Base-by-base conservation (phyloP, 78 protist genomes). In the Dictyostelium capitatum region DNA sequence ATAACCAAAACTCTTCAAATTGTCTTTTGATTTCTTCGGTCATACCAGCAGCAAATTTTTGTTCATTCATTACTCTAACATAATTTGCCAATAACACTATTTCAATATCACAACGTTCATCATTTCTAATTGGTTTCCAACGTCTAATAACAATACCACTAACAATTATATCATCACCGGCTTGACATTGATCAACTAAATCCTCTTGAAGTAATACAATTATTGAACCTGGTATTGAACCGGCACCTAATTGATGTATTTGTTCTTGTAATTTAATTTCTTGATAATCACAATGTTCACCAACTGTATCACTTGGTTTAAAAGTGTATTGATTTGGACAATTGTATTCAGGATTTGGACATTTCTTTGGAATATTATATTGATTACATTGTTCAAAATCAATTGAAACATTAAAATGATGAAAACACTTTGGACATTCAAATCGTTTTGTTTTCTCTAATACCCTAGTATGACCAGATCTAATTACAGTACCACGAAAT, bases 101-200 rank as follows among this genome's bases (percentile, higher is more conserved):
- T 72, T 98, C 99, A 0, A 97, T 46, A n/a, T 91, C 96, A 65
- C 96, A 89, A 41, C 95, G 82, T n/a, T 67, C 93, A 11, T 92
- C 95, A 17, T 12, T 30, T 59, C 9, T 32, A 15, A 89, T 37
- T 20, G 95, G 41, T 43, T 14, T 41, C 98, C 98, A 97, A 11
- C 98, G 83, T 20, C 91, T 41, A 23, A 43, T 20, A 23, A 97
- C 97, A 1, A 83, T 43, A 50, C 97, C 97, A 17, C 81, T 48
- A 56, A 98, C 81, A 1, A 51, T 43, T 3, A 99, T 97, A 25
- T 96, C 98, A 46, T 98, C 99, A 25, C 99, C 99, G 1, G 99
- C 98, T 67, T 95, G 96, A 89, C 98, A 95, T 9, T 19, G 20
- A 67, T 98, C 99, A 1, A 90, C 97, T 56, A 99, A 80, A 82